Evolutionary conservation across 169 alveolate species (phyloP).

Genomic region (Plasmodium cynomolgi): DNA sequence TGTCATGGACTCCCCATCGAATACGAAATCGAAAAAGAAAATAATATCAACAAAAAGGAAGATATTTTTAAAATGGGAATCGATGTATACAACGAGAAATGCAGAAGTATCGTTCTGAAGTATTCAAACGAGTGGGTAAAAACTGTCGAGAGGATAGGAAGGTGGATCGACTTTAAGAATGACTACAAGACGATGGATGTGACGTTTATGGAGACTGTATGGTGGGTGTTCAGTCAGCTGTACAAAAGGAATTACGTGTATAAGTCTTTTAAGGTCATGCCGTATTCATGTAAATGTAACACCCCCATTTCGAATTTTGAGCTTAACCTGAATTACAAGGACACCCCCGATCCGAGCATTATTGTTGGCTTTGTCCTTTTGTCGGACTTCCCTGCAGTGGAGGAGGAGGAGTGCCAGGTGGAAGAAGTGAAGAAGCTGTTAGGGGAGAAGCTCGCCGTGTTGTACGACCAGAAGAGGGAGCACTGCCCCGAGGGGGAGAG

Average conservation of each 20-base stretch:
- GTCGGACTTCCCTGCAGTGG: neutral
- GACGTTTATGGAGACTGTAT: conserved; percentile 97
- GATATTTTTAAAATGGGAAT: conserved; percentile 94
- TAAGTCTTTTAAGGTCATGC: conserved; percentile 98
- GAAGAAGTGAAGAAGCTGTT: neutral
- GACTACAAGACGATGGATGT: conserved; percentile 99
- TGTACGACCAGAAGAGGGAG: neutral
- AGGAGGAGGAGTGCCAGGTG: neutral
- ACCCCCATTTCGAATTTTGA: conserved; percentile 99
- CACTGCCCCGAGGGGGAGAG: neutral
- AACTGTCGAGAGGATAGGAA: conserved; percentile 95
- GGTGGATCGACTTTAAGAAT: conserved; percentile 99
- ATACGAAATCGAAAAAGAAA: conserved; percentile 95
- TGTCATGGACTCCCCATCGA: conserved; percentile 99
- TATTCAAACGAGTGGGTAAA: conserved; percentile 95
- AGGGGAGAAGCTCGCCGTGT: conserved; percentile 78
- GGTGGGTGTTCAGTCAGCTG: conserved; percentile 95
- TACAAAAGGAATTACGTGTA: conserved; percentile 94
- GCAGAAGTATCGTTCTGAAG: conserved; percentile 95
- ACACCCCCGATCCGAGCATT: conserved; percentile 96
- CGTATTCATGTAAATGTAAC: conserved; percentile 97
- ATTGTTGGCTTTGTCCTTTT: conserved; percentile 93
- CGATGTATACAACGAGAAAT: conserved; percentile 83
- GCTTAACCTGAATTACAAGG: conserved; percentile 96
- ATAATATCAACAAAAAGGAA: conserved; percentile 90